Conservation (phyloP, 352 stramenopile species). For the Thraustotheca clavata region DNA sequence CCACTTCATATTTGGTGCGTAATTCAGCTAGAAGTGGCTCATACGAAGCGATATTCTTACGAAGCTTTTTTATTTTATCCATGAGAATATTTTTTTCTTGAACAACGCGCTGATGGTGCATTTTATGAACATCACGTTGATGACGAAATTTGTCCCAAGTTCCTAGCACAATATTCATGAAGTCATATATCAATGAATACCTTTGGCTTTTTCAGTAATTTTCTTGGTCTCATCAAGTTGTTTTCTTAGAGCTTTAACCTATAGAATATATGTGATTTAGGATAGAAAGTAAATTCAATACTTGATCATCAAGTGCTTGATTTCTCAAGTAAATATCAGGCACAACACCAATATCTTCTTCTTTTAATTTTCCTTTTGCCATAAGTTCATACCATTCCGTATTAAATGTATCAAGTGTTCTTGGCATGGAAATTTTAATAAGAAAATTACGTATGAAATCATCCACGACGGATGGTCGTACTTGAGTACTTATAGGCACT, state of each 20-base stretch:
- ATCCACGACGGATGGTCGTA: slow-evolving; percentile 84
- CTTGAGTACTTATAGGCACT: slow-evolving; percentile 39
- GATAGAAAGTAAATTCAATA: not conserved
- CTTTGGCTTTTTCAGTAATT: slow-evolving; percentile 85
- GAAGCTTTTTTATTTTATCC: slow-evolving; percentile 86
- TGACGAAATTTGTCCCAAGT: slow-evolving; percentile 96
- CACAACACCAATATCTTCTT: slow-evolving; percentile 85
- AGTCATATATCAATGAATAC: slow-evolving; percentile 3
- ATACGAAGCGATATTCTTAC: slow-evolving; percentile 87
- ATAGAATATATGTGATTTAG: not conserved
- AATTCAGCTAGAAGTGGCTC: slow-evolving; percentile 90
- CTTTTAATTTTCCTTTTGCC: slow-evolving; percentile 84
- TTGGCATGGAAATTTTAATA: slow-evolving; percentile 87
- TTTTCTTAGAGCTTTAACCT: slow-evolving; percentile 62
- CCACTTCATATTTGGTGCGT: slow-evolving; percentile 90
- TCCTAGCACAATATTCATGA: slow-evolving; percentile 21
- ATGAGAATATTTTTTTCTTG: slow-evolving; percentile 93
- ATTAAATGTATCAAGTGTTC: slow-evolving; percentile 92
- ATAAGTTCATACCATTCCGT: slow-evolving; percentile 94
- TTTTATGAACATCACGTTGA: slow-evolving; percentile 92
- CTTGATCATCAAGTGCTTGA: slow-evolving; percentile 85
- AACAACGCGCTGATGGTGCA: slow-evolving; percentile 92
- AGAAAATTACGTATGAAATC: slow-evolving; percentile 95
- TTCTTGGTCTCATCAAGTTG: slow-evolving; percentile 84
- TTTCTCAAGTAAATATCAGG: slow-evolving; percentile 94